Conservation (phyloP, 2,329 filamentous ascomycete species). For the Xylariaceae sp. region DNA sequence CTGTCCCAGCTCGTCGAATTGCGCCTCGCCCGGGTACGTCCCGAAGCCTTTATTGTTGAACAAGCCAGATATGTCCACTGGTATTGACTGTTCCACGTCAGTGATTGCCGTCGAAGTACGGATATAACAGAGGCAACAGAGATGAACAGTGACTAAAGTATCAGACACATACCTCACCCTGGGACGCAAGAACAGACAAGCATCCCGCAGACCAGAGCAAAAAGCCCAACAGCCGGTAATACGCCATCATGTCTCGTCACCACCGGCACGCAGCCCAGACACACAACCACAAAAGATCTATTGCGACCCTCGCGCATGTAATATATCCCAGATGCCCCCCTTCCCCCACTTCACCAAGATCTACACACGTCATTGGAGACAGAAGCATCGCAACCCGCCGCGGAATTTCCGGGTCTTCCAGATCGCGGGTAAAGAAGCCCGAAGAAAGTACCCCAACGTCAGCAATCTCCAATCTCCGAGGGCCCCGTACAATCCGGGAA, state of each 20-base stretch:
- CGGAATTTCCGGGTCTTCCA: too few species aligned
- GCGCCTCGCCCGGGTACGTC: conserved; percentile 40
- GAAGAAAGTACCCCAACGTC: too few species aligned
- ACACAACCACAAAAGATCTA: too few species aligned
- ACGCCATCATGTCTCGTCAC: not conserved
- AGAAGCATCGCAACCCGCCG: too few species aligned
- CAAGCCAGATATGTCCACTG: conserved; percentile 33
- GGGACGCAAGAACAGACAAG: not conserved
- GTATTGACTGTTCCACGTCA: conserved; percentile 26
- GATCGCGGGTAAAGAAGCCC: too few species aligned
- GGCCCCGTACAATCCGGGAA: too few species aligned
- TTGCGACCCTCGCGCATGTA: too few species aligned
- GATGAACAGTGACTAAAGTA: not conserved
- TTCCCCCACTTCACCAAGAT: too few species aligned
- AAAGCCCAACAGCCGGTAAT: not conserved
- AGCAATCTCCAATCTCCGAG: too few species aligned
- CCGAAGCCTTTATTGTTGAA: conserved; percentile 49
- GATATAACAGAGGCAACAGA: not conserved
- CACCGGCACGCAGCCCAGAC: too few species aligned
- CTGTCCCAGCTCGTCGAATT: conserved; percentile 41
- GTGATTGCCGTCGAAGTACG: not conserved
- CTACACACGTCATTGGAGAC: too few species aligned
- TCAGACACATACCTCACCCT: not conserved
- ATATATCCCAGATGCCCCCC: too few species aligned
- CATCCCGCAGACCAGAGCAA: not conserved